Conservation (phyloP, 1,139 yeast genomes). For the Geotrichum phurueaensis region DNA sequence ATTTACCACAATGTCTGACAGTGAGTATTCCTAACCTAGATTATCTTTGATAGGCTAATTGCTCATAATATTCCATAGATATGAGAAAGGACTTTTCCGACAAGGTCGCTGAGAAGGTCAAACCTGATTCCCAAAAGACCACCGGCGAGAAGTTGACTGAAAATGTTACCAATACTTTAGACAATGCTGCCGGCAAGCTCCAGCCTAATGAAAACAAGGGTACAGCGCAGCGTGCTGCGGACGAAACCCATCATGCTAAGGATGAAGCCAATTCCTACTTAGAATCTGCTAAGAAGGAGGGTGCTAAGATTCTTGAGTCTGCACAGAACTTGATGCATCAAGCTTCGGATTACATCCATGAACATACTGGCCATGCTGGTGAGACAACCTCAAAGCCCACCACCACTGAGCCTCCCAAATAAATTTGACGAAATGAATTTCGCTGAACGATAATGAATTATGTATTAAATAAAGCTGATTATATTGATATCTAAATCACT, state of each 20-base stretch:
- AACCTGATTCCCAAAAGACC: constrained; percentile 69
- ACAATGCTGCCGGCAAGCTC: constrained; percentile 52
- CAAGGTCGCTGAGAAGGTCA: constrained; percentile 59
- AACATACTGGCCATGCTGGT: not conserved
- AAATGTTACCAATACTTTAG: constrained; percentile 56
- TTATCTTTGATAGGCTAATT: not conserved
- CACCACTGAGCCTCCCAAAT: not conserved
- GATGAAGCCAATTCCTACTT: not conserved
- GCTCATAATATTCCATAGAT: constrained; percentile 24
- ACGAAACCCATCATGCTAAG: constrained; percentile 32
- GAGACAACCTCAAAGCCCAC: not conserved
- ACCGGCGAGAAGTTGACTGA: constrained; percentile 66
- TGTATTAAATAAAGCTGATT: not conserved
- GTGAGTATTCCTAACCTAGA: constrained; percentile 4
- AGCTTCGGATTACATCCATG: constrained; percentile 16
- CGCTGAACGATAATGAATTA: not conserved
- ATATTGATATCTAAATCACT: not conserved
- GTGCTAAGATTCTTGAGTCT: constrained; percentile 5
- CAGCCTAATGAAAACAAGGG: constrained; percentile 67
- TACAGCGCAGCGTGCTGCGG: constrained; percentile 58
- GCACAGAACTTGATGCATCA: constrained; percentile 13
- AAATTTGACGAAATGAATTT: not conserved
- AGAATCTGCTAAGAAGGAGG: constrained; percentile 13
- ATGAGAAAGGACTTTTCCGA: constrained; percentile 73
- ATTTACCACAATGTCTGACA: constrained; percentile 23